Percentiles rank a stretch among this genome's conserved stretches.
Evolutionary conservation across 2,329 filamentous ascomycete species (phyloP).

Genomic region (Exophiala lecanii-corni): DNA sequence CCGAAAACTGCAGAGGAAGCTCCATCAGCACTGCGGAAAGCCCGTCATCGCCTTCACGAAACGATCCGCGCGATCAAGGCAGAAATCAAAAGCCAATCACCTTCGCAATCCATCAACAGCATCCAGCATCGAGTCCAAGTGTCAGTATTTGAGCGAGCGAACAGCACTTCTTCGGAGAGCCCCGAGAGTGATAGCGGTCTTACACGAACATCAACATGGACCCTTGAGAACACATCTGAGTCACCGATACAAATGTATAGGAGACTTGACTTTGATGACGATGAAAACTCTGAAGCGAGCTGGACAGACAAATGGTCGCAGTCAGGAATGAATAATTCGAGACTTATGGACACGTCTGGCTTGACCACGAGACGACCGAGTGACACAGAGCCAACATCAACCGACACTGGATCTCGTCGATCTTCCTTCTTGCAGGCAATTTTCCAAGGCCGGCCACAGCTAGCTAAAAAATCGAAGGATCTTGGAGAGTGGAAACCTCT

Average conservation of each 20-base stretch:
- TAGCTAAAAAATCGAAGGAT: conserved; percentile 19
- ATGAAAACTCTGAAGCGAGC: conserved; percentile 15
- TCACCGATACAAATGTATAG: conserved; percentile 21
- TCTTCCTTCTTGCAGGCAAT: conserved; percentile 21
- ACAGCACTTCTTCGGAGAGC: conserved; percentile 41
- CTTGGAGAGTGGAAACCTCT: conserved; percentile 28
- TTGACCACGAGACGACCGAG: conserved; percentile 10
- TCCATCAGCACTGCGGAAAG: conserved; percentile 32
- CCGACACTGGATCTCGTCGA: conserved; percentile 11
- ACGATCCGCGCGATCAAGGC: conserved; percentile 35
- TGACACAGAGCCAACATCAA: conserved; percentile 21
- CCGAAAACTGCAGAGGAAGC: conserved; percentile 31
- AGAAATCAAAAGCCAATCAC: conserved; percentile 41
- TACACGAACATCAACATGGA: conserved; percentile 26
- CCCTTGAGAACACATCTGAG: conserved; percentile 19
- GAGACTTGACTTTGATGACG: conserved; percentile 14
- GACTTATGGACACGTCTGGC: conserved; percentile 2
- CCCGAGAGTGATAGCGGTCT: conserved; percentile 31
- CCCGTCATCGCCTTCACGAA: conserved; percentile 33
- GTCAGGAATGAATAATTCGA: conserved; percentile 11
- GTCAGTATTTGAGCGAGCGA: conserved; percentile 45
- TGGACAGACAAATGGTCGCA: conserved; percentile 15
- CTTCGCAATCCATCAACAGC: conserved; percentile 33
- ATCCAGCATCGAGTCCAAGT: conserved; percentile 31
- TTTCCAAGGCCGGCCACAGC: conserved; percentile 18